Evolutionary conservation across 2,329 filamentous ascomycete genomes (phyloP).

Genomic region (Cercospora zeina): DNA sequence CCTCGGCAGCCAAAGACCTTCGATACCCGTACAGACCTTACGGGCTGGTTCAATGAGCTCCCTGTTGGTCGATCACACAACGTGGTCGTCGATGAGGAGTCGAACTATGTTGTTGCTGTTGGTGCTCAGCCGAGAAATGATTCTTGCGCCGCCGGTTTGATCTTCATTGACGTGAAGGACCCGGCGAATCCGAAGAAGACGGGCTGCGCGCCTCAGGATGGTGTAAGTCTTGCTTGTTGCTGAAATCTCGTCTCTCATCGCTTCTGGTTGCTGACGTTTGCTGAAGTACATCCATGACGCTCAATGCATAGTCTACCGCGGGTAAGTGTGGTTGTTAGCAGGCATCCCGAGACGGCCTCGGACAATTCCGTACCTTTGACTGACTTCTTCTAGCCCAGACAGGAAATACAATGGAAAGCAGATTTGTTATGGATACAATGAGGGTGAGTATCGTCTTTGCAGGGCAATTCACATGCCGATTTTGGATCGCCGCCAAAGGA

Average conservation of each 20-base stretch:
- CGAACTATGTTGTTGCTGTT: conserved; percentile 50
- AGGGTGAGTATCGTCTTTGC: conserved; percentile 39
- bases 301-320: conserved; percentile 56
- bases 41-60: conserved; percentile 48
- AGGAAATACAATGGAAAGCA: conserved; percentile 48
- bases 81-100: conserved; percentile 55
- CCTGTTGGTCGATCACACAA: conserved; percentile 56
- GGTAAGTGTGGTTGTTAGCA: no score
- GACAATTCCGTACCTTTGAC: no score
- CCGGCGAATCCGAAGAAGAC: conserved; percentile 52
- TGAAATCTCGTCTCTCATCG: fast-evolving
- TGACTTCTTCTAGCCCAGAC: no score
- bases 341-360: no score
- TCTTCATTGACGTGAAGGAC: conserved; percentile 57
- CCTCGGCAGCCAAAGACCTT: conserved; percentile 49
- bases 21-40: conserved; percentile 37
- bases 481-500: no score
- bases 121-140: conserved; percentile 46
- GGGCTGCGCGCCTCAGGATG: conserved; percentile 54
- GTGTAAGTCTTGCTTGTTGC: conserved; percentile 26
- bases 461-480: no score
- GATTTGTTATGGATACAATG: conserved; percentile 57
- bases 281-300: conserved; percentile 56
- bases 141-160: conserved; percentile 53
- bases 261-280: background rate